Conservation (phyloP, 1,284 basidiomycete genomes). For the Coriolopsis trogii region DNA sequence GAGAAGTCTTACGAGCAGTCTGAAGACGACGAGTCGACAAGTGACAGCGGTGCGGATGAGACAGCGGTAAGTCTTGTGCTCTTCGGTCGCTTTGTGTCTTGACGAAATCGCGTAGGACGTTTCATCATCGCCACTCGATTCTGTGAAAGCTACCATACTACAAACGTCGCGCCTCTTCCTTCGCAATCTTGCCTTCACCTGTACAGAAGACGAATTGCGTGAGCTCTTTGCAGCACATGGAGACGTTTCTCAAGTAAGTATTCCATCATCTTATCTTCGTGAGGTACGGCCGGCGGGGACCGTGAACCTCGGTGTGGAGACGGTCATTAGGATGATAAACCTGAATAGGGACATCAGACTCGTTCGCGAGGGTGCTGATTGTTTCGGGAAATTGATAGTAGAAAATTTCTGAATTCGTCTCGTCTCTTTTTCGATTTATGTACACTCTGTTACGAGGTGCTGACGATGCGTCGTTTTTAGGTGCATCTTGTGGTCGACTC, state of each 20-base stretch:
- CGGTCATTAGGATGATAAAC: slow-evolving; percentile 39
- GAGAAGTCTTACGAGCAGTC: slow-evolving; percentile 63
- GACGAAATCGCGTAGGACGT: slow-evolving; percentile 1
- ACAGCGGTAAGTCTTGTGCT: slow-evolving; percentile 10
- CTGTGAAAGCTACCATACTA: slow-evolving; percentile 67
- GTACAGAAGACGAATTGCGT: slow-evolving; percentile 73
- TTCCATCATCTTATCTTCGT: slow-evolving; percentile 8
- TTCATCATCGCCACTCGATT: slow-evolving; percentile 35
- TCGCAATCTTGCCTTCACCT: slow-evolving; percentile 89
- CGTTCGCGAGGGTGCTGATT: slow-evolving; percentile 56
- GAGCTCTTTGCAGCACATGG: slow-evolving; percentile 77
- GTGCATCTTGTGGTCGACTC: slow-evolving; percentile 84
- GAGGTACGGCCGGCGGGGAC: neutral
- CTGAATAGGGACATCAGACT: slow-evolving; percentile 51
- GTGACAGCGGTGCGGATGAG: slow-evolving; percentile 13
- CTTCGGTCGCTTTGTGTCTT: too few relatives aligned
- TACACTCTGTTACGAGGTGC: slow-evolving; percentile 2
- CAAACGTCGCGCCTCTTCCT: slow-evolving; percentile 86
- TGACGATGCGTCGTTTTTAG: slow-evolving; percentile 41
- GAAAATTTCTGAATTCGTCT: too few relatives aligned
- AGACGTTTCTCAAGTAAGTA: slow-evolving; percentile 69
- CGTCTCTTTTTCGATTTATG: neutral
- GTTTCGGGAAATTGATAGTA: slow-evolving; percentile 62
- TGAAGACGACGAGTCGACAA: slow-evolving; percentile 52
- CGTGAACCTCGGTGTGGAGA: too few relatives aligned